Evolutionary conservation across 345 rosid species (phyloP), one percentile per base, ranked within the genome.

Genomic region (Eucalyptus rudis): DNA sequence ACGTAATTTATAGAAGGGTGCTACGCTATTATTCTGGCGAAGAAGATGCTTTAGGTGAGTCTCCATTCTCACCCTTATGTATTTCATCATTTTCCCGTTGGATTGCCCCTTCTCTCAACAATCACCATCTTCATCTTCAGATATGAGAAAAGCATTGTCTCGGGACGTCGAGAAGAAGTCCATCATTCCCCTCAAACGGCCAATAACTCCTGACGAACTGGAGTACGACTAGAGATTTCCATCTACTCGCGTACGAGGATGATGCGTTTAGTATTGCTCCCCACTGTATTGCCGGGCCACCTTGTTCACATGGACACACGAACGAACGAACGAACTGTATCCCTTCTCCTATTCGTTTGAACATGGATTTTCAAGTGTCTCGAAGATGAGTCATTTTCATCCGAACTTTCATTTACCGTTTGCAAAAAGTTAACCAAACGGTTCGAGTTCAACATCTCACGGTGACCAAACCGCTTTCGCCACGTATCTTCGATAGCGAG

Each of bases 91-190:
- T 86, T 86, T 3, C 47, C 25, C 17, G 7, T 54, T 47, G n/a
- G 47, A 27, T 86, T 88, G 15, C 86, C 29, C 25, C 36, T 24
- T 59, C 49, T 86, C 89, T 68, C 54, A 51, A 54, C 88, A 49
- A 16, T 8, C 16, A 79, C 66, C 19, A 43, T 86, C 43, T 88
- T 31, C 64, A 45, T 90, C 89, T 91, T 86, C 94, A 98, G 98
- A 97, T 93, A 98, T 95, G 98, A 96, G 99, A 94, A 98, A 98
- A 93, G 99, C 99, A 25, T 92, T 96, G 88, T 95, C 99, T 68
- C 92, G 95, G 88, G 98, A 98, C 86, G 94, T 96, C 36, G 98
- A 95, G 88, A 98, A 97, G 94, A 98, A 96, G 89, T 96, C 98
- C 31, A 91, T 96, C 62, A 91, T 96, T 71, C 99, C 99, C 90